These are phyloP conservation scores for Ustilago vetiveriae DNA, from an alignment of 1,284 basidiomycete genomes.

Conservation along the genomic window DNA sequence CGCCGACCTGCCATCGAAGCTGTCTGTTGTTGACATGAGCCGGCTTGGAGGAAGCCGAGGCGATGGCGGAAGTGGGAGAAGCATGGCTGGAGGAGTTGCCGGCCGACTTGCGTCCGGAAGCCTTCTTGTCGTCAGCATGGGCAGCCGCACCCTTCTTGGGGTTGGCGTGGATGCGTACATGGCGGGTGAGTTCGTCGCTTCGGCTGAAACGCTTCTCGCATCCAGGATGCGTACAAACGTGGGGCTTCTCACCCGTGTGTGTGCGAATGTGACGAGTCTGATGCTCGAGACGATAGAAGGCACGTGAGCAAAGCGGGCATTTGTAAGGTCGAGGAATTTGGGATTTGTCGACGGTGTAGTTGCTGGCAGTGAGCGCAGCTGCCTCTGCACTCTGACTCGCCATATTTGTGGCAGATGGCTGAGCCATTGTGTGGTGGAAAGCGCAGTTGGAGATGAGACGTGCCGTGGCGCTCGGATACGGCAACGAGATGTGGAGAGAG, in stretches of 20 bases:
- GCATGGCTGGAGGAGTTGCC: conserved; percentile 11
- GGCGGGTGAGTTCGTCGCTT: conserved; percentile 94
- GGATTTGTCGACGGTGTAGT: conserved; percentile 62
- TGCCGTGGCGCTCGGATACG: conserved; percentile 32
- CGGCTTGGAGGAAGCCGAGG: conserved; percentile 34
- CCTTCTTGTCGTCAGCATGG: conserved; percentile 33
- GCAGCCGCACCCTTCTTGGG: conserved; percentile 56
- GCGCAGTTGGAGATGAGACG: conserved; percentile 7
- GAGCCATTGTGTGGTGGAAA: conserved; percentile 28
- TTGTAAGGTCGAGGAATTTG: conserved; percentile 67
- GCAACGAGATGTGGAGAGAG: too few relatives aligned
- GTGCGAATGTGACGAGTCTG: conserved; percentile 97
- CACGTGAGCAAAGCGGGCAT: conserved; percentile 64
- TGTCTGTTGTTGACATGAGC: conserved; percentile 18
- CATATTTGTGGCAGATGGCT: conserved; percentile 31
- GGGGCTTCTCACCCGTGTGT: conserved; percentile 97
- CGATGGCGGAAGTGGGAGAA: conserved; percentile 22
- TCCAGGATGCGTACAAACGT: conserved; percentile 88
- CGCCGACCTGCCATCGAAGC: conserved; percentile 47
- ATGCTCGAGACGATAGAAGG: conserved; percentile 65
- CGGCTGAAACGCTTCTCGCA: conserved; percentile 98
- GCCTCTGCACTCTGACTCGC: conserved; percentile 27
- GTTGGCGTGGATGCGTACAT: conserved; percentile 86
- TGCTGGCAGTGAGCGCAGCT: conserved; percentile 38
- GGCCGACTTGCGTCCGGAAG: conserved; percentile 26